These are phyloP conservation scores for Tolypocladium pustulatum DNA, from an alignment of 2,329 filamentous ascomycete species.

Conservation along the genomic window DNA sequence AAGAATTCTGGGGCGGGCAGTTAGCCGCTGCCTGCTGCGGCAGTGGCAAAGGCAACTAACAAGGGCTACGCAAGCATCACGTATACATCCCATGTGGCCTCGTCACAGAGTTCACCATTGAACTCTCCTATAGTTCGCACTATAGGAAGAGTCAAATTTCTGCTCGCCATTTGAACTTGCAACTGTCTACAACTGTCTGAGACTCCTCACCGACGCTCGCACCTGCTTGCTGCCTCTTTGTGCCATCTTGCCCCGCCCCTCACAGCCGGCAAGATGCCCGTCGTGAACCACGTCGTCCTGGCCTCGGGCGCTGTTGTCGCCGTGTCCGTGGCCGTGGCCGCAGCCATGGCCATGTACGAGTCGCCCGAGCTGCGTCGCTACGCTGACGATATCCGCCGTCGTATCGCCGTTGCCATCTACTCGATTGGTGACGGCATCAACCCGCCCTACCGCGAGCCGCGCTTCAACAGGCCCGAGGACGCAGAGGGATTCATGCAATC, in stretches of 20 bases:
- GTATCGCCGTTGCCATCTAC: conserved; percentile 50
- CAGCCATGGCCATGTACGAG: conserved; percentile 52
- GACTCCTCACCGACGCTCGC: background rate
- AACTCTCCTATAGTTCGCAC: background rate
- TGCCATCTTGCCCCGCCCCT: background rate
- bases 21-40: background rate
- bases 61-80: conserved; percentile 8
- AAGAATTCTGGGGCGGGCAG: background rate
- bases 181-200: background rate
- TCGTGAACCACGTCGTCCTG: conserved; percentile 43
- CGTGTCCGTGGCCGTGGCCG: conserved; percentile 45
- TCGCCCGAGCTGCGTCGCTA: conserved; percentile 52
- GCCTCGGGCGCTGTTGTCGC: conserved; percentile 48
- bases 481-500: conserved; percentile 52
- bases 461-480: conserved; percentile 57
- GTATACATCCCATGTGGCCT: conserved; percentile 1
- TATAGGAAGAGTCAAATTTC: background rate
- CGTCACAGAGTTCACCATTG: conserved; percentile 1
- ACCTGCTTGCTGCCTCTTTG: background rate
- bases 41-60: conserved; percentile 7
- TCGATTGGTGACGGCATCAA: conserved; percentile 47
- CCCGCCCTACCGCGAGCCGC: conserved; percentile 36
- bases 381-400: conserved; percentile 49
- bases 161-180: background rate
- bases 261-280: conserved; percentile 32